Evolutionary conservation across 148 eudicot species (phyloP).

Genomic region (Pouteria glomerata): DNA sequence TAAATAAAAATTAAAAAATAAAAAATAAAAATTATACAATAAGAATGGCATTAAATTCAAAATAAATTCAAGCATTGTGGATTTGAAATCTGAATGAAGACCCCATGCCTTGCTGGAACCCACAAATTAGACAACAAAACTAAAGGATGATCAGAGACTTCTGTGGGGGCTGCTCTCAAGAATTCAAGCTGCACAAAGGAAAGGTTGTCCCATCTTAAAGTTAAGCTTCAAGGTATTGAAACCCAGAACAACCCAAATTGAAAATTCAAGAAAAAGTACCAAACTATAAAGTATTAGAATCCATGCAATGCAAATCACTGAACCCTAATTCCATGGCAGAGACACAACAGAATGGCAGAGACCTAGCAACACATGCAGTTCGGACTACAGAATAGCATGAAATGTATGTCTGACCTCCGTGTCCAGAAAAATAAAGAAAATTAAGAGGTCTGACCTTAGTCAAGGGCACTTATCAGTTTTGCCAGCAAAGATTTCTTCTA

Average conservation of each 20-base stretch:
- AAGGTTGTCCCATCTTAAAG: background rate
- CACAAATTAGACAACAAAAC: background rate
- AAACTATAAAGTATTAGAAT: background rate
- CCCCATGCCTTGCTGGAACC: background rate
- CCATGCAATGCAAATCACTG: background rate
- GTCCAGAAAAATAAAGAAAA: background rate
- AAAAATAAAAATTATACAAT: no score
- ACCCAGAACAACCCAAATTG: background rate
- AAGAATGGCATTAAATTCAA: background rate
- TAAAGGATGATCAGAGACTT: background rate
- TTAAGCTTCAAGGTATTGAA: background rate
- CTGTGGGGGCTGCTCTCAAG: background rate
- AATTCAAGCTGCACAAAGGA: background rate
- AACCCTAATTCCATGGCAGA: background rate
- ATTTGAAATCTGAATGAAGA: slow-evolving; percentile 1
- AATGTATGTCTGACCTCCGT: background rate
- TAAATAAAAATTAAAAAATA: no score
- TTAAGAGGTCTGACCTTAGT: slow-evolving; percentile 14
- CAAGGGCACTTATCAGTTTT: slow-evolving; percentile 20
- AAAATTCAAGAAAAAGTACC: background rate
- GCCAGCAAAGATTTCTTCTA: slow-evolving; percentile 51
- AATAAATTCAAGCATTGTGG: background rate
- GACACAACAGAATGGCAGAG: background rate
- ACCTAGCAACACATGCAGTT: background rate
- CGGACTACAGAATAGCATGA: background rate